Base-by-base conservation (phyloP, 1,284 basidiomycete genomes). In the Ustilago trichophora region DNA sequence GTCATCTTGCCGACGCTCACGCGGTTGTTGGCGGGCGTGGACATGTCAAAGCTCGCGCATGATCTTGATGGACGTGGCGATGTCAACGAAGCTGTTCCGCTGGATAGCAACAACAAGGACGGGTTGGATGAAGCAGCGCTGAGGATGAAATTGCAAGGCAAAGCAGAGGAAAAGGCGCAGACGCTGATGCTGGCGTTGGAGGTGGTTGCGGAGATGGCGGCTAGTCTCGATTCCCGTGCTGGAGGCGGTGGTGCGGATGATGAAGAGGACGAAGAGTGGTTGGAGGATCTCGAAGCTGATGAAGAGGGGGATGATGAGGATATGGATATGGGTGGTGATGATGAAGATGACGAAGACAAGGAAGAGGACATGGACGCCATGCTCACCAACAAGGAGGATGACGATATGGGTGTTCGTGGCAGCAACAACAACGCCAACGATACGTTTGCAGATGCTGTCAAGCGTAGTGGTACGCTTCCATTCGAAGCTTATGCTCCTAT, bases 171-270 rank as follows among this genome's bases (percentile, higher is more conserved):
- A 32, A 67, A 67, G 36, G 53, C 67, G 19, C 69, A 75, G 26
- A 76, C 60, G 13, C 27, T 68, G 13, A 60, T 70, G 54, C 63
- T 78, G 11, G 73, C 76, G 15, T 47, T 78, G 21, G 78, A 80
- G 35, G 50, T 78, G 5, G 34, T 79, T 2, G 74, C 76, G 13
- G 78, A 80, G 50, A 47, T 77, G 52, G 65, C 62, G 12, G 69
- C 49, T 12, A 22, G 42, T 33, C 24, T 76, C 4, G 73, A 69
- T 10, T 44, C 40, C 25, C 34, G 24, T 35, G 38, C 40, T 11
- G 40, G 41, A 11, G 34, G 16, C 4, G 19, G 41, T 18, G 48
- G 24, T 15, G 49, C 37, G 2, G 44, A 27, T 6, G 51, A 46
- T 9, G 56, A 53, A n/a, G 56, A 55, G 15, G 48, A 47, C 3